Conservation (phyloP, 106 monocot genomes). For the Platanthera guangdongensis region DNA sequence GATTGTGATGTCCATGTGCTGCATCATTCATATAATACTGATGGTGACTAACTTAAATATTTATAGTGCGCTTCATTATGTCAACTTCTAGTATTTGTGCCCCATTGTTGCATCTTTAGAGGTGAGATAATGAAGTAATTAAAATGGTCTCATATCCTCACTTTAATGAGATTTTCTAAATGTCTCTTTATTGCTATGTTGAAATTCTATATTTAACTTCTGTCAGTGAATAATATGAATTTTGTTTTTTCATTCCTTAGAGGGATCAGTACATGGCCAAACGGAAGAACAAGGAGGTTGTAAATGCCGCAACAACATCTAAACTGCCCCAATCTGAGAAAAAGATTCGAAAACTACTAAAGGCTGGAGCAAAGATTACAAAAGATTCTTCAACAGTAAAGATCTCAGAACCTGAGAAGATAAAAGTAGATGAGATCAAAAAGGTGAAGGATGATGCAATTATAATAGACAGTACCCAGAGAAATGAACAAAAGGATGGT, state of each 20-base stretch:
- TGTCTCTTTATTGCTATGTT: background rate
- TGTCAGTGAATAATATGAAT: background rate
- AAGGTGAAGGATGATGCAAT: background rate
- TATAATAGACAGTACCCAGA: constrained; percentile 1
- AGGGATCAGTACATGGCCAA: constrained; percentile 7
- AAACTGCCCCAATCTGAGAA: background rate
- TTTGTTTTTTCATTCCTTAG: background rate
- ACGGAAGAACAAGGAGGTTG: constrained; percentile 10
- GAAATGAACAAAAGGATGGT: background rate
- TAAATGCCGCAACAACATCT: constrained; percentile 6
- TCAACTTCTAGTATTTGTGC: background rate
- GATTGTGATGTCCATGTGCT: background rate
- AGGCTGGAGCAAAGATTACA: constrained; percentile 13
- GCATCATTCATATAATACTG: background rate
- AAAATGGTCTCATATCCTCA: background rate
- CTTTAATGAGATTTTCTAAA: background rate
- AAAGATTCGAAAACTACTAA: constrained; percentile 13
- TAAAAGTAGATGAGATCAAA: background rate
- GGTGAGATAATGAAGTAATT: background rate
- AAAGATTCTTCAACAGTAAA: background rate
- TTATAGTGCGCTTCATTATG: background rate
- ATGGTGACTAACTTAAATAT: background rate
- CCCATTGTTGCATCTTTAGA: background rate
- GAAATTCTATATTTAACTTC: background rate
- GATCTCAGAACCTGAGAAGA: background rate